Conservation (phyloP, 2,329 filamentous ascomycete species). For the Alternaria hordeiaustralica region DNA sequence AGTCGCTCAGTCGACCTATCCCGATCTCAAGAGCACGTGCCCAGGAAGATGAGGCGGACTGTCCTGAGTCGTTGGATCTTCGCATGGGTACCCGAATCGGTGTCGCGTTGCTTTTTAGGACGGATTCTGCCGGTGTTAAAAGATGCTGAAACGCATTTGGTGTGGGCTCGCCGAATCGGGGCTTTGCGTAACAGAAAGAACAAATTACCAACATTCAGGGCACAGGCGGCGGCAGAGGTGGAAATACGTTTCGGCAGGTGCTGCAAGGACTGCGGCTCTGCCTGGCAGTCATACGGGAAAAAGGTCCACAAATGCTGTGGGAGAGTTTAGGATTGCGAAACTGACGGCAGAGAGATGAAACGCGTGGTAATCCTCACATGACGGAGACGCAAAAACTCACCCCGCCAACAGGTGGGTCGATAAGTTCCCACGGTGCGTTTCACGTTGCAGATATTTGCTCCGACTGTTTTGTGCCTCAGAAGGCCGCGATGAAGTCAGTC, state of each 20-base stretch:
- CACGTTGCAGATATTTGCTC: slow-evolving; percentile 20
- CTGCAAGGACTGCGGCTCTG: slow-evolving; percentile 7
- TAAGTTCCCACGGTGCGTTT: slow-evolving; percentile 20
- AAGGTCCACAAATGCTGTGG: slow-evolving; percentile 8
- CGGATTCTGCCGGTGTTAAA: slow-evolving; percentile 7
- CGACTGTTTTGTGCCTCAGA: slow-evolving; percentile 20
- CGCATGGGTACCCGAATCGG: slow-evolving; percentile 16
- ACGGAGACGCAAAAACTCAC: slow-evolving; percentile 17
- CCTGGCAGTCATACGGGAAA: slow-evolving; percentile 7
- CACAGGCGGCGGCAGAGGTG: slow-evolving; percentile 4
- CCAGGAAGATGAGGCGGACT: slow-evolving; percentile 2
- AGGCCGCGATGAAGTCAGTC: slow-evolving; percentile 3
- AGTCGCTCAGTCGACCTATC: slow-evolving; percentile 5
- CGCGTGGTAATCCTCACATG: slow-evolving; percentile 19
- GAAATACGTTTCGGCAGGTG: slow-evolving; percentile 9
- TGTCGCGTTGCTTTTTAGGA: slow-evolving; percentile 5
- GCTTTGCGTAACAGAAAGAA: slow-evolving; percentile 2
- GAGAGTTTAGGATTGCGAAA: slow-evolving; percentile 16
- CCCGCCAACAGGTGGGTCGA: slow-evolving; percentile 29
- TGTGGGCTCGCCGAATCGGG: slow-evolving; percentile 16
- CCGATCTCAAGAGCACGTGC: slow-evolving; percentile 18
- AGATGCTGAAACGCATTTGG: slow-evolving; percentile 20
- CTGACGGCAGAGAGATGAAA: slow-evolving; percentile 23
- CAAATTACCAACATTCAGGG: slow-evolving; percentile 3
- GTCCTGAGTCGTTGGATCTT: slow-evolving; percentile 16